A percentile compares a stretch with the other conserved stretches of the same genome.
Evolutionary conservation across 495 filamentous ascomycete genomes (phyloP).

Genomic region (Xylaria nigripes): DNA sequence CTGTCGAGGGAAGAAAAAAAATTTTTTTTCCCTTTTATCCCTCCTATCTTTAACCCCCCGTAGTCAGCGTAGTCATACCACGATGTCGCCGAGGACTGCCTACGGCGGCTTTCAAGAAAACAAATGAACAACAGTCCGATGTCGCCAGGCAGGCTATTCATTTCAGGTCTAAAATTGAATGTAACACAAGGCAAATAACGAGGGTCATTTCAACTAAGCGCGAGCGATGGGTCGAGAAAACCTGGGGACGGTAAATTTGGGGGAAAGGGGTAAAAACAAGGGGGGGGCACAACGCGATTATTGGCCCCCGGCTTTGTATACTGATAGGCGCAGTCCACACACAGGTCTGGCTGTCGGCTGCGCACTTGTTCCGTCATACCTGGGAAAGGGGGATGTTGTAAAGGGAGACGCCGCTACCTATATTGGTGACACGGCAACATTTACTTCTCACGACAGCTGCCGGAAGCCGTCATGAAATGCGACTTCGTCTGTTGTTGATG

Average conservation of each 20-base stretch:
- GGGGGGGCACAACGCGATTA: not conserved
- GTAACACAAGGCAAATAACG: not conserved
- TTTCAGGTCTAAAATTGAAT: slow-evolving; percentile 1
- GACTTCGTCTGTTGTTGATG: slow-evolving; percentile 3
- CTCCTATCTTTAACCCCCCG: not conserved
- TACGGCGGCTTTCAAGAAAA: not conserved
- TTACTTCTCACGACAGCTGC: slow-evolving; percentile 22
- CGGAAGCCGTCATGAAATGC: slow-evolving; percentile 22
- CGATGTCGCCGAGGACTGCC: not conserved
- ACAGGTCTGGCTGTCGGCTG: not conserved
- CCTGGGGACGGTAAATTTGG: not conserved
- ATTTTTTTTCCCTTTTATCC: not conserved
- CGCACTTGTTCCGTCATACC: not conserved
- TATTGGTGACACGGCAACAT: slow-evolving; percentile 13
- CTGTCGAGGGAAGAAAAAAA: not conserved
- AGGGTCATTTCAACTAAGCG: slow-evolving; percentile 3
- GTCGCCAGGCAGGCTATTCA: not conserved
- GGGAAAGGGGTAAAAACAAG: slow-evolving; percentile 6
- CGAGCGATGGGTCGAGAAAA: not conserved
- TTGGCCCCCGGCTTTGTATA: not conserved
- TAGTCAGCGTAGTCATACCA: slow-evolving; percentile 2
- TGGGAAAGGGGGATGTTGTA: not conserved
- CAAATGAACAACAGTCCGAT: slow-evolving; percentile 3
- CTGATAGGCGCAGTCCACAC: slow-evolving; percentile 2
- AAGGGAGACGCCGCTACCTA: slow-evolving; percentile 12